Evolutionary conservation across 2,329 filamentous ascomycete genomes (phyloP), one percentile per base, ranked within the genome.

Genomic region (Xylaria sp.): DNA sequence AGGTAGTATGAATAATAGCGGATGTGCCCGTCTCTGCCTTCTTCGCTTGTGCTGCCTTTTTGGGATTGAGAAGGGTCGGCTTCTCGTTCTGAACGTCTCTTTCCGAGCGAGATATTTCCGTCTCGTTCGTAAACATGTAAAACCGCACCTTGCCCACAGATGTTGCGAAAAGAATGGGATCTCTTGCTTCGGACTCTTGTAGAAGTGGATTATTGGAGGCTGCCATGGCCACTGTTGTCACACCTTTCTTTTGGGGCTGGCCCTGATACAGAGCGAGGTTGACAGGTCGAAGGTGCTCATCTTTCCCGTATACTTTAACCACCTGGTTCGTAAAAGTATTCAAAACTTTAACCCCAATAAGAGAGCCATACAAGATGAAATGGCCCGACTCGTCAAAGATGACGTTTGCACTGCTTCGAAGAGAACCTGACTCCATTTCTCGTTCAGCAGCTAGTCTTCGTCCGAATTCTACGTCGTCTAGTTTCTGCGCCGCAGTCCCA

Each of bases 91-190:
- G 94, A 12, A 99, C 87, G 79, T 99, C 96, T 73, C 96, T 90
- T 43, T 91, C 91, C 8, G 92, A 91, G 80, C 95, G 97, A 73
- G 90, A 91, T 61, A 96, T 87, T 28, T 94, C 92, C 46, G 91
- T 88, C 48, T 97, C 92, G 79, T 98, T 97, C 43, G 93, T 97
- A 81, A 98, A 99, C 90, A 98, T 94, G 86, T 98, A 99, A 83
- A 99, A 99, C 49, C 97, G 92, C 33, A 92, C 89, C 82, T 97
- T 98, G 71, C 91, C 92, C 55, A 92, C 91, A 0, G 91, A 95
- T 0, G 96, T 98, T 10, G 89, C 87, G 54, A 97, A 88, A 8
- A 99, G 85, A 77, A 98, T 95, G 0, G 97, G 94, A 78, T 99
- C 96, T 70, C 94, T 88, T 23, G 90, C 89, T 81, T 98, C 95